phyloP scores from a whole-genome alignment of 208 protist genomes.

The Wallacemonas rigidus region DNA sequence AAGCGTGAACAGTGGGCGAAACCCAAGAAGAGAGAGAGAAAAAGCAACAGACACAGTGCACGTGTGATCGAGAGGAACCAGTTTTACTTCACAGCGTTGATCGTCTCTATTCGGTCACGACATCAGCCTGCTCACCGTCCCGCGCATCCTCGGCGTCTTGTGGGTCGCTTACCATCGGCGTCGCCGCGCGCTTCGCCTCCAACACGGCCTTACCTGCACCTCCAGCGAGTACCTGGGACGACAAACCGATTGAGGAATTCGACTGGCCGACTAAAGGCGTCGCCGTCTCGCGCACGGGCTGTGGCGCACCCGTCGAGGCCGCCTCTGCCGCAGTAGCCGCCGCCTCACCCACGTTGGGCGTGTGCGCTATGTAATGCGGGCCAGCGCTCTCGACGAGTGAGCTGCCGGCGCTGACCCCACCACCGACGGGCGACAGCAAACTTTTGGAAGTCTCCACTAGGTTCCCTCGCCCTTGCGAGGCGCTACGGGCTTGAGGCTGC shows the following conservation, averaged over 20 bases:
- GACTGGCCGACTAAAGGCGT: background rate
- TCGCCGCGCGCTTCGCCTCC: conserved; percentile 21
- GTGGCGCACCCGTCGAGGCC: background rate
- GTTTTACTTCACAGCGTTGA: too few species aligned
- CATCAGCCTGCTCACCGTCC: background rate
- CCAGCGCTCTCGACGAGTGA: conserved; percentile 10
- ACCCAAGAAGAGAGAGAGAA: conserved; percentile 19
- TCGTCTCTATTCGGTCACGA: background rate
- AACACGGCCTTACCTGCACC: conserved; percentile 28
- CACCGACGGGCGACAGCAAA: too few species aligned
- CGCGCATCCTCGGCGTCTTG: background rate
- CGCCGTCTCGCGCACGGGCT: too few species aligned
- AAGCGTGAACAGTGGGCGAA: background rate
- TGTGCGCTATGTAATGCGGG: conserved; percentile 16
- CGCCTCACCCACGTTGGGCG: conserved; percentile 15
- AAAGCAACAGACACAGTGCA: background rate
- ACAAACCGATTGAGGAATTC: background rate
- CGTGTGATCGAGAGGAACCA: background rate
- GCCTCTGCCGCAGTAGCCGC: background rate
- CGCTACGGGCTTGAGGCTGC: too few species aligned
- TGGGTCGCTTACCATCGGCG: background rate
- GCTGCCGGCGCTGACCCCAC: background rate
- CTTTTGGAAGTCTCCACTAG: too few species aligned
- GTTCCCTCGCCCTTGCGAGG: too few species aligned
- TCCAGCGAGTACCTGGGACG: conserved; percentile 19